Evolutionary conservation across 1,139 yeast species (phyloP).

Genomic region (Blastobotrys persicus): DNA sequence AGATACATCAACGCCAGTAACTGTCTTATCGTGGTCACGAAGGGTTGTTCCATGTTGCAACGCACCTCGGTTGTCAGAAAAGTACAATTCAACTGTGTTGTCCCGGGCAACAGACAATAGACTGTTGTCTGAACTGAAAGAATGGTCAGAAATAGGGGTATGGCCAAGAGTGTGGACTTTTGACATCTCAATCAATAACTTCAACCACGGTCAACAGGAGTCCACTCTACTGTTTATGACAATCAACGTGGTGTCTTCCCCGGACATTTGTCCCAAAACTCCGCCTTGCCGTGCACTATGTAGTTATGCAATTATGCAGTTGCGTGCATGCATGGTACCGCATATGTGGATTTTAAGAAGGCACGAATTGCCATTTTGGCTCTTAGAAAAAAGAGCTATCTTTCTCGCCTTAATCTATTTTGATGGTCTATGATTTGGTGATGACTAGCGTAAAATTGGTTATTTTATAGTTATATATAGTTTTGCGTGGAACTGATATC

Average conservation of each 20-base stretch:
- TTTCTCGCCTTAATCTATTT: too few species aligned
- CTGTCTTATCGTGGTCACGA: constrained; percentile 87
- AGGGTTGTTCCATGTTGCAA: constrained; percentile 58
- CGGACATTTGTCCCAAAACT: background rate
- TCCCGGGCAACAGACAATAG: constrained; percentile 81
- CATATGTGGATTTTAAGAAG: too few species aligned
- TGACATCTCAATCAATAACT: background rate
- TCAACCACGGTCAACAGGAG: background rate
- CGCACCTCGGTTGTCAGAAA: constrained; percentile 45
- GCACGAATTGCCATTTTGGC: too few species aligned
- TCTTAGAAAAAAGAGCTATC: too few species aligned
- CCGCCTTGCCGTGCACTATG: too few species aligned
- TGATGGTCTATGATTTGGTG: too few species aligned
- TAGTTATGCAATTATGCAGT: too few species aligned
- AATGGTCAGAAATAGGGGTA: constrained; percentile 86
- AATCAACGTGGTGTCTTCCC: background rate
- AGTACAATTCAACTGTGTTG: constrained; percentile 70
- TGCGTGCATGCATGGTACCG: too few species aligned
- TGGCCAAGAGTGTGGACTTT: constrained; percentile 59
- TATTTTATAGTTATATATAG: too few species aligned
- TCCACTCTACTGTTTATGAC: constrained; percentile 8
- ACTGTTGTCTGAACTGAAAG: constrained; percentile 68
- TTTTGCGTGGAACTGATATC: too few species aligned
- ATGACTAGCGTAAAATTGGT: too few species aligned
- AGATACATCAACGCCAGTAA: constrained; percentile 92